These are phyloP conservation scores for Colletotrichum plurivorum DNA, from an alignment of 2,329 filamentous ascomycete genomes.

Conservation along the genomic window DNA sequence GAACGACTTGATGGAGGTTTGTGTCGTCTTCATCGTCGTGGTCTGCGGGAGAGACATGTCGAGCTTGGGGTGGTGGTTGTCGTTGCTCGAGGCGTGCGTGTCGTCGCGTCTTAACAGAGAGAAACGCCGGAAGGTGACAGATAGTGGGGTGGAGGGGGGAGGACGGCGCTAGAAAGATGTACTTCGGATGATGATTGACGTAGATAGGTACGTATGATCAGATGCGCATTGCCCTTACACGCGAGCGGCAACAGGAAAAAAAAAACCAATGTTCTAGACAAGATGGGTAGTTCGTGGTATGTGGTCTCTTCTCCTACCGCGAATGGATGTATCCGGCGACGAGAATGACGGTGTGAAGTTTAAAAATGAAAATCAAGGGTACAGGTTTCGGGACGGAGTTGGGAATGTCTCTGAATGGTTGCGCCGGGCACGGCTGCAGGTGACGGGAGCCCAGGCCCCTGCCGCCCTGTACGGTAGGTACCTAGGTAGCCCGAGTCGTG, in stretches of 20 bases:
- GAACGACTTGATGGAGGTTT: conserved; percentile 75
- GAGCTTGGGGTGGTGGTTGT: neutral
- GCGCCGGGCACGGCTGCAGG: conserved; percentile 4
- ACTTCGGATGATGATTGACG: conserved; percentile 3
- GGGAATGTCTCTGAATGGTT: conserved; percentile 32
- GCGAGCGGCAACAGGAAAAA: too few species aligned
- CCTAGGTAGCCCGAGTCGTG: neutral
- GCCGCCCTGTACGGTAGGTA: too few species aligned
- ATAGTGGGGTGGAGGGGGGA: neutral
- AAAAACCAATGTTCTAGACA: conserved; percentile 10
- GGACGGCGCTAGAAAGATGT: conserved; percentile 2
- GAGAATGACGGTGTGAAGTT: neutral
- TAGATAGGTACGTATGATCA: conserved; percentile 8
- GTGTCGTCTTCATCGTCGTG: conserved; percentile 53
- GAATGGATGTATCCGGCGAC: conserved; percentile 30
- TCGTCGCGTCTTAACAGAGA: neutral
- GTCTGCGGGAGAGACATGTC: conserved; percentile 57
- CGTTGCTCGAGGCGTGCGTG: conserved; percentile 51
- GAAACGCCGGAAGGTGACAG: neutral
- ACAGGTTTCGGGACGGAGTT: conserved; percentile 20
- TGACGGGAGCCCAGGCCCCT: conserved; percentile 13
- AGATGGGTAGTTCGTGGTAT: neutral
- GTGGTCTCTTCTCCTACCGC: too few species aligned
- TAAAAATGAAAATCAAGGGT: neutral
- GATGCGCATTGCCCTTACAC: neutral